Conservation (phyloP, 2,329 filamentous ascomycete species). For the Cercospora zeina region DNA sequence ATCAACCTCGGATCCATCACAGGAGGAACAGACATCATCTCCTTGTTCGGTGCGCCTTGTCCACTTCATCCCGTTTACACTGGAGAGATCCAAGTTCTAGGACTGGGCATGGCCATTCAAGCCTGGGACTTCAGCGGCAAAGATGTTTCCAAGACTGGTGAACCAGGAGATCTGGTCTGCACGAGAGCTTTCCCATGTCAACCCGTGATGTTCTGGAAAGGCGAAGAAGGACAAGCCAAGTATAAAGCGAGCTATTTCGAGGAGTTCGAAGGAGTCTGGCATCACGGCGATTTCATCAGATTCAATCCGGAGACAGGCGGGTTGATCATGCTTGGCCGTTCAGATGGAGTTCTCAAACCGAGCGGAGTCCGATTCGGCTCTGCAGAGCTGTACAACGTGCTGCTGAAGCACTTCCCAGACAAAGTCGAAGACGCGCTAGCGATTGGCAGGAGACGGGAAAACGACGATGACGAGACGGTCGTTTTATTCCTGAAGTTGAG, state of each 20-base stretch:
- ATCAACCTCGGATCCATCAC: conserved; percentile 92
- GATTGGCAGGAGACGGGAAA: conserved; percentile 70
- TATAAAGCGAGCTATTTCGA: conserved; percentile 88
- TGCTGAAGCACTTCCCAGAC: conserved; percentile 75
- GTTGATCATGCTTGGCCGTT: conserved; percentile 85
- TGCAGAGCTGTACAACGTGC: conserved; percentile 94
- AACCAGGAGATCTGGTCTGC: conserved; percentile 87
- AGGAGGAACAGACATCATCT: conserved; percentile 94
- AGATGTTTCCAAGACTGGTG: conserved; percentile 60
- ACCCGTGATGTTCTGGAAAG: conserved; percentile 81
- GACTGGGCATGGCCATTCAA: conserved; percentile 54
- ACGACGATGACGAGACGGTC: conserved; percentile 80
- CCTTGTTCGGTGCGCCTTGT: conserved; percentile 84
- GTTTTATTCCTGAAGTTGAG: conserved; percentile 83
- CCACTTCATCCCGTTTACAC: conserved; percentile 52
- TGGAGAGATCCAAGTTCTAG: conserved; percentile 53
- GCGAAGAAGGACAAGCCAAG: conserved; percentile 67
- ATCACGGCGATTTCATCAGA: conserved; percentile 88
- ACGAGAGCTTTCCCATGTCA: conserved; percentile 84
- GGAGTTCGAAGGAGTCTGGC: conserved; percentile 76
- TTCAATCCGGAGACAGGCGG: conserved; percentile 72
- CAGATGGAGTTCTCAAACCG: conserved; percentile 90
- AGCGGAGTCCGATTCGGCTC: conserved; percentile 87
- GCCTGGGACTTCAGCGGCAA: conserved; percentile 56
- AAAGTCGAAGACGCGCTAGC: conserved; percentile 85